Evolutionary conservation across 2,329 filamentous ascomycete genomes (phyloP), one percentile per base, ranked within the genome.

Genomic region (Fonsecaea multimorphosa): DNA sequence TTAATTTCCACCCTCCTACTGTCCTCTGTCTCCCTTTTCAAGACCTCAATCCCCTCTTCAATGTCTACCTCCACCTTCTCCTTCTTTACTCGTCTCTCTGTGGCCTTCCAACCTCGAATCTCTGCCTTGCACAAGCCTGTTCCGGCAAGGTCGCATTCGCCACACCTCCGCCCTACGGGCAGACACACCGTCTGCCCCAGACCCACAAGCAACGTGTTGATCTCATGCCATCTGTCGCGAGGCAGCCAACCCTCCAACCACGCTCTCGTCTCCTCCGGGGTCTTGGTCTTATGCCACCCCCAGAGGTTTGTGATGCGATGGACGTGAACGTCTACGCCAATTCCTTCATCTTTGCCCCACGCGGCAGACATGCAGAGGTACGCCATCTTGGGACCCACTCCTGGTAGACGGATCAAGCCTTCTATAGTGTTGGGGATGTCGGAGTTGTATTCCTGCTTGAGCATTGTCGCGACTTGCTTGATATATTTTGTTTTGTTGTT

Each of bases 381-480:
- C 12, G 90, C 93, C 93, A 97, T 97, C 80, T 97, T 97, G 32
- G 93, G 93, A 0, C 93, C 93, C 0, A 97, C 93, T 4, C 93
- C 93, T 0, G 93, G 93, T 0, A 97, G 84, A 1, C 87, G 86
- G 58, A 89, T 88, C 22, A 97, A 83, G 0, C 90, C 92, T 68
- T 88, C 84, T 58, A 94, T 87, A 0, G 89, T 91, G 68, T 89
- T 83, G 1, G 93, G 93, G 62, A 97, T 95, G 74, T 97, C 93
- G 58, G 87, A 87, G 65, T 81, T 76, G 78, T 86, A 91, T 60
- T 87, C 77, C 73, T 94, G 89, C 53, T 87, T 85, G 29, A 96
- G 82, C 36, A 96, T 89, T 34, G 84, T 79, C 2, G 92, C 92
- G 0, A 90, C 83, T 63, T 87, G 83, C 76, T 95, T 92, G 75